phyloP scores from a whole-genome alignment of 1,284 basidiomycete genomes.

The Veloboletus limbatus region DNA sequence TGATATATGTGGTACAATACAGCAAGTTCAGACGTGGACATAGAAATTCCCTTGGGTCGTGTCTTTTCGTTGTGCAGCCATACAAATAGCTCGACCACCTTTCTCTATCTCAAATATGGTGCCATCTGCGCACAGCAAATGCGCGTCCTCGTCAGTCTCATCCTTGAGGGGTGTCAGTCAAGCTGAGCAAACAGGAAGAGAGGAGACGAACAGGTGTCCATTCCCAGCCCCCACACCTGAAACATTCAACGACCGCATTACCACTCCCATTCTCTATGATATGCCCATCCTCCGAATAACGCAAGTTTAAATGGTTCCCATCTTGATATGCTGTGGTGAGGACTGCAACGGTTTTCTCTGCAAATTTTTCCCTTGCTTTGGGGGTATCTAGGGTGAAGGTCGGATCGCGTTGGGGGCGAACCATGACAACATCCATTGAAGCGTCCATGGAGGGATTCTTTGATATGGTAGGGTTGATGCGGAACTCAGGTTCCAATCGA shows the following conservation, averaged over 20 bases:
- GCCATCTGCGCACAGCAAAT: slow-evolving; percentile 74
- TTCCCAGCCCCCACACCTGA: slow-evolving; percentile 77
- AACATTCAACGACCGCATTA: slow-evolving; percentile 72
- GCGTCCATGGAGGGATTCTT: slow-evolving; percentile 38
- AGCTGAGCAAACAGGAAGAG: slow-evolving; percentile 6
- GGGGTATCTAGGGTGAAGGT: slow-evolving; percentile 40
- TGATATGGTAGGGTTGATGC: slow-evolving; percentile 37
- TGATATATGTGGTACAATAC: slow-evolving; percentile 14
- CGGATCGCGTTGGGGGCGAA: slow-evolving; percentile 78
- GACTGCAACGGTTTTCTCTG: slow-evolving; percentile 46
- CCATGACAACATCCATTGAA: slow-evolving; percentile 75
- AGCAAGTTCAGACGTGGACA: slow-evolving; percentile 38
- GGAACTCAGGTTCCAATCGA: slow-evolving; percentile 79
- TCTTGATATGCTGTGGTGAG: slow-evolving; percentile 70
- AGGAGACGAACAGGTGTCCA: slow-evolving; percentile 72
- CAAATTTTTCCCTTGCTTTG: slow-evolving; percentile 45
- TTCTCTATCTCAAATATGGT: slow-evolving; percentile 56
- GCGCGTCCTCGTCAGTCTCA: slow-evolving; percentile 52
- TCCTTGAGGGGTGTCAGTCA: slow-evolving; percentile 41
- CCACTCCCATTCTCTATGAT: slow-evolving; percentile 45
- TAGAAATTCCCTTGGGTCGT: slow-evolving; percentile 39
- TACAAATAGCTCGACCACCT: slow-evolving; percentile 55
- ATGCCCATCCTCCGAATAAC: slow-evolving; percentile 53
- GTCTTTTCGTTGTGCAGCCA: slow-evolving; percentile 35
- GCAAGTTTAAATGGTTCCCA: slow-evolving; percentile 65